Conservation (phyloP, 257 asterid genomes). For the Ajuga chamaepitys region DNA sequence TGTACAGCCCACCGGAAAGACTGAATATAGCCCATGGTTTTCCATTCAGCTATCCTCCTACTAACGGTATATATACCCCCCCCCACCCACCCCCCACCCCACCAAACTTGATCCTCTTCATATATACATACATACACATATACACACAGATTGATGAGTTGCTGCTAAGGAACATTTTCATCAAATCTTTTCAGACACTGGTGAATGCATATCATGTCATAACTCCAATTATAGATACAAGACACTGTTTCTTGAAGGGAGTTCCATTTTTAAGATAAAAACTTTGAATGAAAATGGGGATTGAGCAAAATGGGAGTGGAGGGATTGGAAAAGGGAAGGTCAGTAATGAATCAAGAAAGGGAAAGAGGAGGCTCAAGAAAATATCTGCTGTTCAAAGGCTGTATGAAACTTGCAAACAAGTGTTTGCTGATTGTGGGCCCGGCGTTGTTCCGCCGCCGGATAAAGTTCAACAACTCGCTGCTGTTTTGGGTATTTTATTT, state of each 20-base stretch:
- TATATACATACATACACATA: not conserved
- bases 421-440: slow-evolving; percentile 78
- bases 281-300: slow-evolving; percentile 51
- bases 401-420: slow-evolving; percentile 64
- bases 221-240: slow-evolving; percentile 2
- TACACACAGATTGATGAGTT: not conserved
- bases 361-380: slow-evolving; percentile 36
- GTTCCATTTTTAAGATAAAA: not conserved
- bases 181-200: slow-evolving; percentile 19
- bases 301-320: slow-evolving; percentile 45
- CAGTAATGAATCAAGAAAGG: slow-evolving; percentile 42
- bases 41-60: slow-evolving; percentile 18
- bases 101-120: not conserved
- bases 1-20: slow-evolving; percentile 61
- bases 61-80: slow-evolving; percentile 21
- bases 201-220: not conserved
- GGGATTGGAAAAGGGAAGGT: slow-evolving; percentile 31
- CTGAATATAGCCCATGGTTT: slow-evolving; percentile 57
- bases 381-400: slow-evolving; percentile 52
- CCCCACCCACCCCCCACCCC: not conserved
- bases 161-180: slow-evolving; percentile 9
- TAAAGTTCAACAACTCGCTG: slow-evolving; percentile 52
- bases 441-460: slow-evolving; percentile 72
- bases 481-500: slow-evolving; percentile 58
- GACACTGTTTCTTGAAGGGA: not conserved